These are phyloP conservation scores for Botrytis fragariae DNA, from an alignment of 2,329 filamentous ascomycete species.

Conservation along the genomic window DNA sequence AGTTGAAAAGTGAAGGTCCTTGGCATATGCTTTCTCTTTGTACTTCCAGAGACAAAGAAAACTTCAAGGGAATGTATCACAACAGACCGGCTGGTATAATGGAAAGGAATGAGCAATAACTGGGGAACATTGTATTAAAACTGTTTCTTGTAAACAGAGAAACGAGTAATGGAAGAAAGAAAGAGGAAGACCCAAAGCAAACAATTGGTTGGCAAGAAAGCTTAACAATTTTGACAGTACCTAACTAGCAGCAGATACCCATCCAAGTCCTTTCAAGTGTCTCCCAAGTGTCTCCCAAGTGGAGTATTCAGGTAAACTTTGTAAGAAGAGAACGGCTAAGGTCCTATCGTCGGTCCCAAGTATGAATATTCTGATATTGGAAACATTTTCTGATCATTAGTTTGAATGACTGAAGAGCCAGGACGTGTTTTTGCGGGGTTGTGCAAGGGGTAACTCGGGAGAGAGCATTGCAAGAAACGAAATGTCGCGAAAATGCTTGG, in stretches of 20 bases:
- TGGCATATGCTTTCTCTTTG: slow-evolving; percentile 13
- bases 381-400: slow-evolving; percentile 3
- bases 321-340: slow-evolving; percentile 2
- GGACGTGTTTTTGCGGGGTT: slow-evolving; percentile 11
- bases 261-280: background rate
- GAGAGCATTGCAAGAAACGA: background rate
- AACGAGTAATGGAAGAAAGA: background rate
- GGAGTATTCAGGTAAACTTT: background rate
- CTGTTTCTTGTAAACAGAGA: slow-evolving; percentile 11
- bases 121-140: background rate
- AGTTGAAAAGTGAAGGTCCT: background rate
- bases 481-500: slow-evolving; percentile 7
- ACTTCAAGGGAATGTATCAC: background rate
- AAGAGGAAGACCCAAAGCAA: background rate
- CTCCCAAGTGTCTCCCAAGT: background rate
- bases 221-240: background rate
- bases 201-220: slow-evolving; percentile 11
- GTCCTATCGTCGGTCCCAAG: slow-evolving; percentile 10
- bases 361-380: slow-evolving; percentile 14
- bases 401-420: background rate
- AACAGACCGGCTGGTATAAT: background rate
- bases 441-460: slow-evolving; percentile 2
- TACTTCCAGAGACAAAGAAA: slow-evolving; percentile 5
- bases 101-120: slow-evolving; percentile 1
- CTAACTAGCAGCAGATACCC: background rate